These are phyloP conservation scores for Emericellopsis terricola DNA, from an alignment of 495 filamentous ascomycete genomes.

Conservation along the genomic window DNA sequence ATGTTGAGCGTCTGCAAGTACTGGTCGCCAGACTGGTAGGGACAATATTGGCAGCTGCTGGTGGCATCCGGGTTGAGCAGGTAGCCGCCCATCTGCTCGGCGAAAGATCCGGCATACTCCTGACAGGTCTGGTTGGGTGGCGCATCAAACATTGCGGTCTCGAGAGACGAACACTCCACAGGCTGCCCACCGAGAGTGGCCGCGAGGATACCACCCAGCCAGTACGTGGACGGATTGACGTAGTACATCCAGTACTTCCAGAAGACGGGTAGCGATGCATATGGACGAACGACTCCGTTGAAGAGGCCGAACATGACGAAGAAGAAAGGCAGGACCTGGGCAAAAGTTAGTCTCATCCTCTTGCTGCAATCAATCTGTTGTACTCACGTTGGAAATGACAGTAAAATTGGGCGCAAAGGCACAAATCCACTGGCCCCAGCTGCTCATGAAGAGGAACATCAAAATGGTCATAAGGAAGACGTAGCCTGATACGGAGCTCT, in stretches of 20 bases:
- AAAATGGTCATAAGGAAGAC: conserved; percentile 71
- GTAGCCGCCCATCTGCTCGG: conserved; percentile 30
- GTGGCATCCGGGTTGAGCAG: conserved; percentile 39
- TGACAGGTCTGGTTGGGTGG: conserved; percentile 44
- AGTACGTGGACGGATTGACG: conserved; percentile 50
- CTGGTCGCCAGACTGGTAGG: conserved; percentile 41
- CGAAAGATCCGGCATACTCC: conserved; percentile 38
- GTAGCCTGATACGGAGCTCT: conserved; percentile 51
- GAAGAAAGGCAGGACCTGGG: conserved; percentile 45
- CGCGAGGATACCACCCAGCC: conserved; percentile 55
- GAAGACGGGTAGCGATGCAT: conserved; percentile 41
- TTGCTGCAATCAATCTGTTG: too few relatives aligned
- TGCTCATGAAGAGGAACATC: conserved; percentile 60
- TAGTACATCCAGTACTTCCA: conserved; percentile 73
- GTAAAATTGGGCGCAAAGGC: conserved; percentile 67
- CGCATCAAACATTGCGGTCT: conserved; percentile 47
- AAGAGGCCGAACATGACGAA: conserved; percentile 60
- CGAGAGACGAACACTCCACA: conserved; percentile 37
- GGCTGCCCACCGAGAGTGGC: conserved; percentile 34
- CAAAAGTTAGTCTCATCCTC: too few relatives aligned
- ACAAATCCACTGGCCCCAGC: conserved; percentile 74
- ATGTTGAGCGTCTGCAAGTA: conserved; percentile 56
- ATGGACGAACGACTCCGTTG: conserved; percentile 55
- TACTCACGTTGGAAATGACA: conserved; percentile 46
- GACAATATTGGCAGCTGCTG: conserved; percentile 54